Evolutionary conservation across 805 yeast genomes (phyloP), one percentile per base, ranked within the genome.

Genomic region (Yarrowia sp.): DNA sequence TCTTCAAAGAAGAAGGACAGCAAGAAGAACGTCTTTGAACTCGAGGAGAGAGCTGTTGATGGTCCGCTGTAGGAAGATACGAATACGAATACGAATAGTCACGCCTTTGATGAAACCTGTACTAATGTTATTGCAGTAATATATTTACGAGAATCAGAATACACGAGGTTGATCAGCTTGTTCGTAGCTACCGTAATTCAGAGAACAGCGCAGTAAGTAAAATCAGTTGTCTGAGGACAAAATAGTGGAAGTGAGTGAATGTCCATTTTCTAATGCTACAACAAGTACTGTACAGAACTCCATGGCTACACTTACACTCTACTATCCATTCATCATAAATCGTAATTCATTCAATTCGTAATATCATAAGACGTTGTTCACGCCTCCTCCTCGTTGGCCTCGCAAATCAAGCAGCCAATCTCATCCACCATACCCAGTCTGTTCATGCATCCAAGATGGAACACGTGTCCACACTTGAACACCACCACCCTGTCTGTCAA

Each of bases 401-500:
- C 65, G 16, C 65, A 59, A 59, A 59, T 59, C 43, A 59, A 19
- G 35, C 65, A 63, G 12, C 40, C 56, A 63, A 49, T 63, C 40
- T 63, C 56, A 15, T 63, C 56, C 2, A 46, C 56, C 55, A 63
- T 35, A 15, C 67, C 55, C 11, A 63, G 32, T 14, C 81, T 81
- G 46, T 79, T 79, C 68, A 89, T 77, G 73, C 94, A 89, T 26
- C 78, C 78, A 10, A 80, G 73, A 74, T 89, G 93, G 74, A 87
- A 89, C 11, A 87, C 86, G 76, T 89, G 94, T 5, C 82, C 81
- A 75, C 93, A 89, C 71, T 83, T 84, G 77, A 89, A 89, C 5
- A 86, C 81, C 5, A 85, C 81, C 46, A 88, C 73, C 50, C 67
- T 35, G n/a, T 63, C 67, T 4, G 67, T 63, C 46, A 82, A 80